Conservation (phyloP, 108 stramenopile genomes). For the Thalassiosira profunda region DNA sequence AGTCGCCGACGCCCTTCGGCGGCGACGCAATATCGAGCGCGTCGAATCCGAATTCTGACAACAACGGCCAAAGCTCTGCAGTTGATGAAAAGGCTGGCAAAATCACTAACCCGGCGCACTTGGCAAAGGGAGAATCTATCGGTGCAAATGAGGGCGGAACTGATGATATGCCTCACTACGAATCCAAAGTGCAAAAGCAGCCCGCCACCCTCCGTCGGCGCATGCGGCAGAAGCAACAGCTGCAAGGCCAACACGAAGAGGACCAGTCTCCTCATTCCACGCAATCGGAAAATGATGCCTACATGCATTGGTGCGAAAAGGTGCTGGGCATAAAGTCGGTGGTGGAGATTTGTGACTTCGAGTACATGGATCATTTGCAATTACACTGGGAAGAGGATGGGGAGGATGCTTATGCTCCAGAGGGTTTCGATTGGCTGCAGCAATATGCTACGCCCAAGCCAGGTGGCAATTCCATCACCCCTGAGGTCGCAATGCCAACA, state of each 20-base stretch:
- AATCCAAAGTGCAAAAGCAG: constrained; percentile 1
- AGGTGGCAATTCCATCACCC: background rate
- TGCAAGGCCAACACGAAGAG: background rate
- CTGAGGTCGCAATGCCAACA: constrained; percentile 27
- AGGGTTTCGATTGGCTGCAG: constrained; percentile 42
- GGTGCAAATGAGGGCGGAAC: no score
- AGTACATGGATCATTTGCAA: constrained; percentile 68
- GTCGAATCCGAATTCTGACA: no score
- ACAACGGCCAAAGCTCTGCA: no score
- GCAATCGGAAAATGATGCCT: constrained; percentile 31
- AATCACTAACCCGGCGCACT: no score
- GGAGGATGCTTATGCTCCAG: constrained; percentile 19
- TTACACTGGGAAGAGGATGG: constrained; percentile 50
- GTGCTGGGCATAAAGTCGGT: constrained; percentile 65
- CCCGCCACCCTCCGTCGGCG: constrained; percentile 22
- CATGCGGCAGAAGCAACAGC: constrained; percentile 4
- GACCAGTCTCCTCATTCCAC: background rate
- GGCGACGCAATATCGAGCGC: no score
- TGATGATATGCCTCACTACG: background rate
- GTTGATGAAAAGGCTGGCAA: no score
- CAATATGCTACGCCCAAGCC: constrained; percentile 7
- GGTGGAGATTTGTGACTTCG: constrained; percentile 70
- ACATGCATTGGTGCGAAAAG: constrained; percentile 63
- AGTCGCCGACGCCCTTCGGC: no score
- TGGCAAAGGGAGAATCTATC: no score